These are phyloP conservation scores for Pythium angustatum DNA, from an alignment of 352 stramenopile genomes.

Conservation along the genomic window DNA sequence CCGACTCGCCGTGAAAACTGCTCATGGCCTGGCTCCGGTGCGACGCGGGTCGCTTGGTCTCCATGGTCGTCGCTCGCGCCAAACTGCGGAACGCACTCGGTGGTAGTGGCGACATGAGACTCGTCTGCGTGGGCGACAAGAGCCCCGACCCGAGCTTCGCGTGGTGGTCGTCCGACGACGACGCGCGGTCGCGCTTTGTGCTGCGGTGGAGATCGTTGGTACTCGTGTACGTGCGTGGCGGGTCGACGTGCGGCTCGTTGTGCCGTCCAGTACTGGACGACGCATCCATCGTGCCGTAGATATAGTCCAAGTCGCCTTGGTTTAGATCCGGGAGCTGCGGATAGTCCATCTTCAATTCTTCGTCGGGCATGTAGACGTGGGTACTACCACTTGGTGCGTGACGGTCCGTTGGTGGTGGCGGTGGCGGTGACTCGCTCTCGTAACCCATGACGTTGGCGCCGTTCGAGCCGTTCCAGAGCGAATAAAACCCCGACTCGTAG, in stretches of 20 bases:
- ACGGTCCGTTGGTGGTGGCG: neutral
- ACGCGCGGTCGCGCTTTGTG: conserved; percentile 38
- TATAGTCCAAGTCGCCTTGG: conserved; percentile 72
- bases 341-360: conserved; percentile 80
- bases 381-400: neutral
- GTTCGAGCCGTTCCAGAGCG: conserved; percentile 59
- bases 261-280: conserved; percentile 1
- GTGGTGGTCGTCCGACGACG: conserved; percentile 7
- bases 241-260: conserved; percentile 50
- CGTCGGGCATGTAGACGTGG: conserved; percentile 47
- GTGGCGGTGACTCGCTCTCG: conserved; percentile 35
- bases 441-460: conserved; percentile 49
- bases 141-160: conserved; percentile 14
- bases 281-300: conserved; percentile 59
- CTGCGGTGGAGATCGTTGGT: neutral
- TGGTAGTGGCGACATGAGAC: conserved; percentile 2
- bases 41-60: conserved; percentile 36
- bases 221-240: conserved; percentile 33
- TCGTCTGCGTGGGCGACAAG: conserved; percentile 25
- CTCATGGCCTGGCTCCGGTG: neutral
- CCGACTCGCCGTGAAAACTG: neutral
- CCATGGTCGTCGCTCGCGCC: conserved; percentile 39
- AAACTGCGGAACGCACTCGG: conserved; percentile 38
- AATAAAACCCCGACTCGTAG: conserved; percentile 71
- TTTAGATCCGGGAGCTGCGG: conserved; percentile 65